Evolutionary conservation across 345 rosid genomes (phyloP).

Genomic region (Laguncularia racemosa): DNA sequence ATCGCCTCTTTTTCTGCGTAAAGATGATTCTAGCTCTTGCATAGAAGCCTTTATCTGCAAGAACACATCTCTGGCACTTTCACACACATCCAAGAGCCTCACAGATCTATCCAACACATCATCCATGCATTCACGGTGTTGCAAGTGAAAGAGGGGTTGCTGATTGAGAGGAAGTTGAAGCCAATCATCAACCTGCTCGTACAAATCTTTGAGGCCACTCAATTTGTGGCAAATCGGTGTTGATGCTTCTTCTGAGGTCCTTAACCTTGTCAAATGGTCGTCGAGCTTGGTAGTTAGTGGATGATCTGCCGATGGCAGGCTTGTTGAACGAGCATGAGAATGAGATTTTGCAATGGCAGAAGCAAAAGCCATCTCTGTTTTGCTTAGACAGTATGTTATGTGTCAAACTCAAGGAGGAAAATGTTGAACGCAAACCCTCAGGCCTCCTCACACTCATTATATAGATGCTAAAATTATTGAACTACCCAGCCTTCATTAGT

Average conservation of each 20-base stretch:
- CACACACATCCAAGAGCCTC: slow-evolving; percentile 16
- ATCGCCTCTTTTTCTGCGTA: slow-evolving; percentile 9
- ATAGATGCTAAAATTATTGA: no score
- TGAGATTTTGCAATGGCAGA: slow-evolving; percentile 4
- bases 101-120: slow-evolving; percentile 13
- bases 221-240: slow-evolving; percentile 6
- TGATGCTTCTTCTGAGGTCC: slow-evolving; percentile 16
- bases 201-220: slow-evolving; percentile 9
- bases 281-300: slow-evolving; percentile 13
- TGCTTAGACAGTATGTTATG: background rate
- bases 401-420: no score
- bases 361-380: background rate
- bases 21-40: slow-evolving; percentile 8
- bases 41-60: slow-evolving; percentile 10
- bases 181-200: slow-evolving; percentile 9
- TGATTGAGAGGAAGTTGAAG: slow-evolving; percentile 12
- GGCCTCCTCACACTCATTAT: no score
- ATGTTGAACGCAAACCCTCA: no score
- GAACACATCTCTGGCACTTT: slow-evolving; percentile 8
- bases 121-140: slow-evolving; percentile 6
- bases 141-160: slow-evolving; percentile 4
- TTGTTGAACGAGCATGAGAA: slow-evolving; percentile 19
- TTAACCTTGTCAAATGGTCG: slow-evolving; percentile 15
- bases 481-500: no score
- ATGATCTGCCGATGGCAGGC: slow-evolving; percentile 23